phyloP scores from a whole-genome alignment of 192 early-diverging fungal species.

The Umbelopsis isabellina region DNA sequence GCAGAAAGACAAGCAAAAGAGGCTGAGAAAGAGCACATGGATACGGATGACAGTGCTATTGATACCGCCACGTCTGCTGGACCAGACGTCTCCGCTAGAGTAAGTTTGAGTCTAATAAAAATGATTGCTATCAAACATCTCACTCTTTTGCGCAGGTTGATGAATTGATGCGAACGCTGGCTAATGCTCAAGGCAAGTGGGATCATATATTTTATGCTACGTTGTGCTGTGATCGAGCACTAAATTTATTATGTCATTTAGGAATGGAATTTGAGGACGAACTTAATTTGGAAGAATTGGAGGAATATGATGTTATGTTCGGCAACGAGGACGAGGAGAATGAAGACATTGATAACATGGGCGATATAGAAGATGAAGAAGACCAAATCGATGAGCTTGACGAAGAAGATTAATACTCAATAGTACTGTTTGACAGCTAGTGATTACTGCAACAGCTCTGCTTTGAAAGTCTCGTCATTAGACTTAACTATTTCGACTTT shows the following conservation, averaged over 20 bases:
- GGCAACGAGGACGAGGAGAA: slow-evolving; percentile 21
- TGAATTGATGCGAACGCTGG: slow-evolving; percentile 22
- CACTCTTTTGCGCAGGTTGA: not conserved
- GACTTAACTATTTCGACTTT: not conserved
- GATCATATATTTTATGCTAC: not conserved
- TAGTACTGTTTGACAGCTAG: not conserved
- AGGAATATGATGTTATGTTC: slow-evolving; percentile 31
- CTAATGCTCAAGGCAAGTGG: slow-evolving; percentile 4
- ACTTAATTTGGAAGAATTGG: slow-evolving; percentile 16
- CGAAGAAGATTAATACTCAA: not conserved
- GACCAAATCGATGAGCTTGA: slow-evolving; percentile 2
- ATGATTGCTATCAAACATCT: not conserved
- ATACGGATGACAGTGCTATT: not conserved
- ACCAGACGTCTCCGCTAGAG: slow-evolving; percentile 10
- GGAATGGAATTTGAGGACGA: slow-evolving; percentile 22
- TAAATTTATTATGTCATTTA: not conserved
- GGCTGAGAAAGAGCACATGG: not conserved
- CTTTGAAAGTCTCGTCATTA: not conserved
- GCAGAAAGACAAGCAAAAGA: slow-evolving; percentile 4
- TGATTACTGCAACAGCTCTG: not conserved
- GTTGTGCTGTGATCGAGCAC: no score
- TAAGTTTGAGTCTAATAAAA: not conserved
- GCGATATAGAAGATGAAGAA: not conserved
- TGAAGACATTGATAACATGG: not conserved
- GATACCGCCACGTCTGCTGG: slow-evolving; percentile 6